phyloP scores from a whole-genome alignment of 305 asterid genomes.

The Solanum hybrid region DNA sequence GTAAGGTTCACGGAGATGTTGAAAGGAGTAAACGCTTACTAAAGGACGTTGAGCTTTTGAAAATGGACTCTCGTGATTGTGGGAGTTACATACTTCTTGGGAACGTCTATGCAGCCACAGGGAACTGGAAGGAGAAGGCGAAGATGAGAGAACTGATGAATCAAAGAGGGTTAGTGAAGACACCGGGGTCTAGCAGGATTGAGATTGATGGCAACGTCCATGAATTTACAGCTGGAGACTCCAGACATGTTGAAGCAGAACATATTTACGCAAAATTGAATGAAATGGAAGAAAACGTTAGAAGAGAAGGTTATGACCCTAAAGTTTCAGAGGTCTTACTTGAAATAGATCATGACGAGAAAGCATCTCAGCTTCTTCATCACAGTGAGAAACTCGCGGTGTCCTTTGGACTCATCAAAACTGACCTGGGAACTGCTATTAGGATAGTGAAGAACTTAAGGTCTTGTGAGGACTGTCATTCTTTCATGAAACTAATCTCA shows the following conservation, averaged over 20 bases:
- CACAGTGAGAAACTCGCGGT: slow-evolving; percentile 25
- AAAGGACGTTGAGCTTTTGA: slow-evolving; percentile 6
- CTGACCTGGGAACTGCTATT: slow-evolving; percentile 4
- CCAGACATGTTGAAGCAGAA: slow-evolving; percentile 7
- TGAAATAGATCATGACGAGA: slow-evolving; percentile 15
- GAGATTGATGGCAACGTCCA: slow-evolving; percentile 17
- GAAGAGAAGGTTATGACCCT: slow-evolving; percentile 14
- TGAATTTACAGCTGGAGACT: slow-evolving; percentile 18
- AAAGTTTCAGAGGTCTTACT: slow-evolving; percentile 6
- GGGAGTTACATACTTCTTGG: slow-evolving; percentile 10
- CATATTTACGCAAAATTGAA: neutral
- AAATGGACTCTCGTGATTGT: slow-evolving; percentile 2
- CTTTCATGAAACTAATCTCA: slow-evolving; percentile 19
- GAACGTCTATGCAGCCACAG: slow-evolving; percentile 3
- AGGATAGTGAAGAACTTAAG: slow-evolving; percentile 18
- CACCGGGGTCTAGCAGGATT: slow-evolving; percentile 13
- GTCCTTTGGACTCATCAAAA: slow-evolving; percentile 14
- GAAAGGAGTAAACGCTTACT: slow-evolving; percentile 10
- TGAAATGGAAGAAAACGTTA: slow-evolving; percentile 6
- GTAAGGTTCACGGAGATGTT: slow-evolving; percentile 15
- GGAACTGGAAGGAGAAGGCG: slow-evolving; percentile 14
- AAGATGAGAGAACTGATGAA: slow-evolving; percentile 8
- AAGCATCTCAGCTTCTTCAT: slow-evolving; percentile 17
- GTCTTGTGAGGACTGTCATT: slow-evolving; percentile 24
- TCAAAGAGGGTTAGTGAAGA: slow-evolving; percentile 11